Evolutionary conservation across 1,284 basidiomycete genomes (phyloP).

Genomic region (Tilletia walkeri): DNA sequence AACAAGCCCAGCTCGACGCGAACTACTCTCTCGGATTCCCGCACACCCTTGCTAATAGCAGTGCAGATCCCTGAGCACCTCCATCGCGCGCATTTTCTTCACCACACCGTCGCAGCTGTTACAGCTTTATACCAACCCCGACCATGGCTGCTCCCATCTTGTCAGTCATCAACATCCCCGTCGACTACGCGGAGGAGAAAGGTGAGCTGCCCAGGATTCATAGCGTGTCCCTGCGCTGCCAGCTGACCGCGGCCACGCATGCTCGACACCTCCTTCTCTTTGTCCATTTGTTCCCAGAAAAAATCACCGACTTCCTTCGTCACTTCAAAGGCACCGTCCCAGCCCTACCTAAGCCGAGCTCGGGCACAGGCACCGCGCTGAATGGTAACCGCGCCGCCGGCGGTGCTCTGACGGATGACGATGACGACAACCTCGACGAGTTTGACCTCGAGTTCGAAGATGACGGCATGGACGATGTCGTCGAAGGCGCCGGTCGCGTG

Average conservation of each 20-base stretch:
- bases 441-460: slow-evolving; percentile 26
- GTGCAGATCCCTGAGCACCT: too few relatives aligned
- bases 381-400: not conserved
- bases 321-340: slow-evolving; percentile 41
- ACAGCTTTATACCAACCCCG: too few relatives aligned
- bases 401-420: slow-evolving; percentile 24
- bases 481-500: not conserved
- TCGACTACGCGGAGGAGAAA: slow-evolving; percentile 62
- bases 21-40: too few relatives aligned
- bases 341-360: not conserved
- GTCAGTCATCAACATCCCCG: slow-evolving; percentile 61
- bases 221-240: not conserved
- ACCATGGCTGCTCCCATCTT: slow-evolving; percentile 45
- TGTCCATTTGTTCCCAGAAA: slow-evolving; percentile 18
- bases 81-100: too few relatives aligned
- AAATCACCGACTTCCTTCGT: slow-evolving; percentile 49
- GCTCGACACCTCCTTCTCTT: not conserved
- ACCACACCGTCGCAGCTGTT: too few relatives aligned
- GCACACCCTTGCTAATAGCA: too few relatives aligned
- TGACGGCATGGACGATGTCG: slow-evolving; percentile 22
- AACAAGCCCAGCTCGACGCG: too few relatives aligned
- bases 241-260: not conserved
- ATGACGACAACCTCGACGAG: slow-evolving; percentile 23
- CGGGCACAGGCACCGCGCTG: not conserved
- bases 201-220: slow-evolving; percentile 35